Base-by-base conservation (phyloP, 805 yeast species). In the Ogataea allantospora region DNA sequence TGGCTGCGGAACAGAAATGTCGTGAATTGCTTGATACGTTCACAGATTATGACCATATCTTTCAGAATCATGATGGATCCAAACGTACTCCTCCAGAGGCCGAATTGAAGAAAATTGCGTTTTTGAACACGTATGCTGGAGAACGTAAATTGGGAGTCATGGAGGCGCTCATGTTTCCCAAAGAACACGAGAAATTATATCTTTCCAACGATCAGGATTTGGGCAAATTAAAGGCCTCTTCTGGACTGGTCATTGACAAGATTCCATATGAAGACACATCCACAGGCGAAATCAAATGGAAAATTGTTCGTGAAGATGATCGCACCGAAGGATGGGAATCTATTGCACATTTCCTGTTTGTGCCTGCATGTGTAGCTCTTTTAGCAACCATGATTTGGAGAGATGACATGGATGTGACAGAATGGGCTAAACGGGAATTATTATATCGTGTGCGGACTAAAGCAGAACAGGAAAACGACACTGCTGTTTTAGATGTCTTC, bases 311-410 rank as follows among this genome's bases (percentile, higher is more conserved):
- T 46, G 88, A 78, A 57, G 62, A 58, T 10, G 76, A 80, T 37
- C 78, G 75, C 53, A 79, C 78, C 56, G 95, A 86, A 66, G 95
- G 95, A 33, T 86, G 95, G 95, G 95, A 87, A 58, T 68, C 70
- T 47, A 70, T 84, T 38, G 78, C 80, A 53, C 85, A 80, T 65
- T 81, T 74, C 61, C 67, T 80, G 38, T 83, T 82, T 48, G 73
- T 86, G 42, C 95, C 95, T 13, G 78, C 80, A 17, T 68, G 83
- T 56, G 66, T 77, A 33, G 67, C 78, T 47, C 63, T 83, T 30
- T 67, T 78, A 37, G 77, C 70, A 25, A 62, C 73, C 13, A 62
- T 73, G 42, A 50, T 73, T 31, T 78, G 76, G 63, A 68, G 75
- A 46, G 74, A 72, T 42, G 73, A 71, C 40, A 54, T 55, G 52